These are phyloP conservation scores for Oleoguttula mirabilis DNA, from an alignment of 495 filamentous ascomycete genomes.

Conservation along the genomic window DNA sequence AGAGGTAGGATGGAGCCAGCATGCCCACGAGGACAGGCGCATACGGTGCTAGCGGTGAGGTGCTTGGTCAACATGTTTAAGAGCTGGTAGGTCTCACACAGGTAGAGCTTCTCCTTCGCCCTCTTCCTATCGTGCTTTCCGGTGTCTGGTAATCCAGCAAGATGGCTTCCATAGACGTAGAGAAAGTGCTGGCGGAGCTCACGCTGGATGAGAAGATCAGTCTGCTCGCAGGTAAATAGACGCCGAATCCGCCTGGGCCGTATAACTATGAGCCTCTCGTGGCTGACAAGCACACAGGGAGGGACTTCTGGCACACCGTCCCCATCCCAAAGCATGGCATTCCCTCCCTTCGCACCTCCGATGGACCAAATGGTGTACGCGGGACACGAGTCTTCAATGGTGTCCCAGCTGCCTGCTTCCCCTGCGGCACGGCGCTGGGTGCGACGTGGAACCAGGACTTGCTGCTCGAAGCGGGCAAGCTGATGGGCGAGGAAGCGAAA, in stretches of 20 bases:
- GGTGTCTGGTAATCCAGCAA: too few relatives aligned
- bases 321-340: conserved; percentile 55
- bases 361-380: conserved; percentile 65
- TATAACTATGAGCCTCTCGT: not conserved
- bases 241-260: not conserved
- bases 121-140: too few relatives aligned
- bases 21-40: too few relatives aligned
- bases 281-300: conserved; percentile 33
- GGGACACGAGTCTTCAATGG: conserved; percentile 66
- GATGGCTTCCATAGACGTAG: conserved; percentile 51
- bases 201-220: conserved; percentile 50
- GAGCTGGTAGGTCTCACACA: too few relatives aligned
- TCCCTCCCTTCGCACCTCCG: conserved; percentile 55
- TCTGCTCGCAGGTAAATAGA: conserved; percentile 42
- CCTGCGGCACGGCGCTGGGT: conserved; percentile 45
- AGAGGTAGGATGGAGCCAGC: too few relatives aligned
- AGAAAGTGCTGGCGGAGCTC: conserved; percentile 49
- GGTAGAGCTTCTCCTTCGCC: too few relatives aligned
- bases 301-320: conserved; percentile 70
- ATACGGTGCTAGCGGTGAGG: too few relatives aligned
- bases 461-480: conserved; percentile 44
- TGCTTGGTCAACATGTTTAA: too few relatives aligned
- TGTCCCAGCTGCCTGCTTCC: conserved; percentile 29
- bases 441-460: conserved; percentile 59
- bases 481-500: conserved; percentile 57